These are phyloP conservation scores for Malus hybrid DNA, from an alignment of 331 rosid species.

Conservation along the genomic window DNA sequence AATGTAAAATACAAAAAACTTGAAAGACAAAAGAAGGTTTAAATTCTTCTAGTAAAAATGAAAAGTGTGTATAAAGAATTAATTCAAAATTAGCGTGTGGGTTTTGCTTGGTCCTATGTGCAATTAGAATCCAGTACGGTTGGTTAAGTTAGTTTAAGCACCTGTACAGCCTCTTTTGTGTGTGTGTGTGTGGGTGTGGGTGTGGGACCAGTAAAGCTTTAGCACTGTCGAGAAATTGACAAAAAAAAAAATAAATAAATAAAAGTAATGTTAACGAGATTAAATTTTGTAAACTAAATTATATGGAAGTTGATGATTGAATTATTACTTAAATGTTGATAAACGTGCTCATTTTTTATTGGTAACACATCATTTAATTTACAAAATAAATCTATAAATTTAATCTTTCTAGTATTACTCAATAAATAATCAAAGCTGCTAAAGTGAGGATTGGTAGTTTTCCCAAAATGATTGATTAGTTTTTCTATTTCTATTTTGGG, in stretches of 20 bases:
- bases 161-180: not conserved
- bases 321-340: too few relatives aligned
- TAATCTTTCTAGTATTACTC: too few relatives aligned
- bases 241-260: not conserved
- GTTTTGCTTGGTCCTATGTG: conserved; percentile 9
- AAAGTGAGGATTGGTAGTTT: not conserved
- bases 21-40: not conserved
- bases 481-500: not conserved
- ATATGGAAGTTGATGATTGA: too few relatives aligned
- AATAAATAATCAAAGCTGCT: not conserved
- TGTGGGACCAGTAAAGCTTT: not conserved
- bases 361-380: too few relatives aligned
- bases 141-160: conserved; percentile 28
- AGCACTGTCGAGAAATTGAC: not conserved
- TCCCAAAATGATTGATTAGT: not conserved
- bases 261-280: too few relatives aligned
- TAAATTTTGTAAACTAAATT: too few relatives aligned
- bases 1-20: not conserved
- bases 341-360: too few relatives aligned
- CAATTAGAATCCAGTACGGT: not conserved
- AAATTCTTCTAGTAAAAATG: not conserved
- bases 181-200: too few relatives aligned
- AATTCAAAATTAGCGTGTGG: not conserved
- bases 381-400: too few relatives aligned
- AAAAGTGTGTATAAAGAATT: not conserved